Base-by-base conservation (phyloP, 2,329 filamentous ascomycete genomes). In the Grosmannia clavigera region DNA sequence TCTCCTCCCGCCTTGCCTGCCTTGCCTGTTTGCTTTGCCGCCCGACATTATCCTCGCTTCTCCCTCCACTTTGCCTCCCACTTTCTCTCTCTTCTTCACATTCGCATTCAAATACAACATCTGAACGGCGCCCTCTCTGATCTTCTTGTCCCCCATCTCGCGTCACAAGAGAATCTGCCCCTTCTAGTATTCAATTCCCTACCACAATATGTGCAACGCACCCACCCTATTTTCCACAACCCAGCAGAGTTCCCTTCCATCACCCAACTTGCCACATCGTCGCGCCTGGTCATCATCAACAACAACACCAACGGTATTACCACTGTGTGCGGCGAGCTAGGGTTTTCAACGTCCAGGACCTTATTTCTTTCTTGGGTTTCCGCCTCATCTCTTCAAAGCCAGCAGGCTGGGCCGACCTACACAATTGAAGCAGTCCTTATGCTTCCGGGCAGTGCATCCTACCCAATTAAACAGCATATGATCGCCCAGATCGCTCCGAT, bases 171-270 rank as follows among this genome's bases (percentile, higher is more conserved):
- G 16, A 27, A 52, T 31, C 50, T 16, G 31, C 31, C 50, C 14
- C 14, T 31, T 52, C 27, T 31, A 52, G 25, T 10, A 31, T n/a
- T 27, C 33, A 40, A 40, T 55, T 31, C 55, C 12, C 25, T 56
- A 64, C 60, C 62, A 50, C 62, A 66, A 65, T 61, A 68, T 69
- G 68, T 64, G 58, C 63, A 64, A 50, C 64, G 63, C 62, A 64
- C 62, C 58, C 58, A 66, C 63, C 54, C 19, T 53, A 48, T 57
- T 62, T 58, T 61, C 59, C 60, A 65, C 50, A 25, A 46, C 61
- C 62, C 27, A 51, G 27, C 46, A 56, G 55, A 59, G 12, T 14
- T 43, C 48, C 4, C 22, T 35, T 27, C 29, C 48, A 22, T 53
- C 48, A 40, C 25, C 43, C 31, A 9, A 5, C 19, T 55, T 50